Conservation (phyloP, 2,329 filamentous ascomycete species). For the Botrytis tulipae region DNA sequence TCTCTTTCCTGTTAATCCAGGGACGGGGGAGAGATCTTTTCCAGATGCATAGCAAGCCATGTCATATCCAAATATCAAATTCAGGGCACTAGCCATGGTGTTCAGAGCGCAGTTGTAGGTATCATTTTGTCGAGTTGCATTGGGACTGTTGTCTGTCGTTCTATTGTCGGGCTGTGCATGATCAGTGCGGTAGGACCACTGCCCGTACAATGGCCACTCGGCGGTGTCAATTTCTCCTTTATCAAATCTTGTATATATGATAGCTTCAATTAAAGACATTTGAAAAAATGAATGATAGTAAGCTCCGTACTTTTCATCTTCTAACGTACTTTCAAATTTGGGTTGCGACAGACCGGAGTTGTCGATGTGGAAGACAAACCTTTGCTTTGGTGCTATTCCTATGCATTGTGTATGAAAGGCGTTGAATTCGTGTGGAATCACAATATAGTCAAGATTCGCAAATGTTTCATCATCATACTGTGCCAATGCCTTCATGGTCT, state of each 20-base stretch:
- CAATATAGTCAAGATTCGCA: slow-evolving; percentile 7
- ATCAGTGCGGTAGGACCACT: background rate
- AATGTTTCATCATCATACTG: slow-evolving; percentile 1
- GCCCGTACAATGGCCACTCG: slow-evolving; percentile 2
- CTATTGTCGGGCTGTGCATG: fast-evolving
- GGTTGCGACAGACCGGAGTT: background rate
- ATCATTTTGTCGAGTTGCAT: slow-evolving; percentile 1
- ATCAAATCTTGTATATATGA: background rate
- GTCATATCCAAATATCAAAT: slow-evolving; percentile 14
- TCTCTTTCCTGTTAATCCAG: slow-evolving; percentile 3
- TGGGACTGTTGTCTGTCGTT: slow-evolving; percentile 11
- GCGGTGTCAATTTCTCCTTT: background rate
- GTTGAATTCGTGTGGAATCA: background rate
- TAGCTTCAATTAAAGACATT: background rate
- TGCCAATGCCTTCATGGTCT: background rate
- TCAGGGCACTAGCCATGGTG: background rate
- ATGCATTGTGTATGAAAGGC: background rate
- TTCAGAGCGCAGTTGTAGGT: background rate
- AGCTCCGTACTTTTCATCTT: background rate
- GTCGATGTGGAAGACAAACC: slow-evolving; percentile 12
- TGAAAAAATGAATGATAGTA: background rate
- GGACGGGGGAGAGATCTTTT: background rate
- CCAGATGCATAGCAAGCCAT: background rate
- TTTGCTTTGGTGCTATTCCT: slow-evolving; percentile 11
- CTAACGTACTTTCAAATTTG: background rate